Percentiles rank a stretch among this genome's conserved stretches.
Conservation (phyloP, 1,139 yeast species). For the Sugiyamaella grinbergsii region DNA sequence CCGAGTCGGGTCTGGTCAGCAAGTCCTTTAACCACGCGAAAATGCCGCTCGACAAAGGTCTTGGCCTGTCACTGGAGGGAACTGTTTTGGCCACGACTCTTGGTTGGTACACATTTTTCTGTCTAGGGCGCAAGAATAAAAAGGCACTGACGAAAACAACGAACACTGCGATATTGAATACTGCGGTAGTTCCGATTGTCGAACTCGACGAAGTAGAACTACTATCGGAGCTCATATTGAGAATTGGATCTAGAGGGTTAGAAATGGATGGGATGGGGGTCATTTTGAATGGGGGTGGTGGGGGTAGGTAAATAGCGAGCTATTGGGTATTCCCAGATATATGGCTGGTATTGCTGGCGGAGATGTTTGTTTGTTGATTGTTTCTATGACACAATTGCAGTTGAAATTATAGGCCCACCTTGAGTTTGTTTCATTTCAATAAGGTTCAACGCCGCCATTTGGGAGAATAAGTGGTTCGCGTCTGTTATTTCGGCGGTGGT, state of each 20-base stretch:
- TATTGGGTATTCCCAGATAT: too few relatives aligned
- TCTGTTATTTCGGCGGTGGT: too few relatives aligned
- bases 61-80: conserved; percentile 45
- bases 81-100: conserved; percentile 58
- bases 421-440: too few relatives aligned
- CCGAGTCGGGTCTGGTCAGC: conserved; percentile 58
- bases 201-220: conserved; percentile 36
- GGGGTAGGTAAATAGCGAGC: too few relatives aligned
- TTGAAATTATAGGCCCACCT: too few relatives aligned
- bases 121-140: conserved; percentile 62
- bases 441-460: too few relatives aligned
- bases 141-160: conserved; percentile 59
- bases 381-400: too few relatives aligned
- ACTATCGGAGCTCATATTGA: conserved; percentile 6
- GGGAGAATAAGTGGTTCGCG: too few relatives aligned
- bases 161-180: conserved; percentile 60
- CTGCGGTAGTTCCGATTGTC: conserved; percentile 54
- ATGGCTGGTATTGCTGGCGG: too few relatives aligned
- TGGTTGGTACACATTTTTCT: conserved; percentile 79
- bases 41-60: conserved; percentile 40
- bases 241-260: conserved; percentile 8
- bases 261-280: too few relatives aligned
- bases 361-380: too few relatives aligned
- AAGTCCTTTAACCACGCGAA: conserved; percentile 44
- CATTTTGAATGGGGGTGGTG: conserved; percentile 1